These are phyloP conservation scores for Trichoderma polysporum DNA, from an alignment of 2,329 filamentous ascomycete species.

Conservation along the genomic window DNA sequence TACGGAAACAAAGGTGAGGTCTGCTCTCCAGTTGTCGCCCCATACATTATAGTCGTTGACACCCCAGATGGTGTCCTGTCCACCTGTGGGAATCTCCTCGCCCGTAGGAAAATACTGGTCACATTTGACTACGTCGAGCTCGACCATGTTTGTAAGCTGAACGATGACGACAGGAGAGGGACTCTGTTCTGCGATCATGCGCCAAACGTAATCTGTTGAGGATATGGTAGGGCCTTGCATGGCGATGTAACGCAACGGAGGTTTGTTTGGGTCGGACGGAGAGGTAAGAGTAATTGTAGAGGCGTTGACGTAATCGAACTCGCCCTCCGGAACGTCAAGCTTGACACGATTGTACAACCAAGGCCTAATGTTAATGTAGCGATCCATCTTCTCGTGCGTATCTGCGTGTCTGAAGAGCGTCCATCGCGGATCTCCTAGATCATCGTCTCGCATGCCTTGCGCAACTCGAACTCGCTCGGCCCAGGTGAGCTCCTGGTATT, in stretches of 20 bases:
- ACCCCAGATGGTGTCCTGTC: constrained; percentile 42
- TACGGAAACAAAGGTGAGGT: constrained; percentile 65
- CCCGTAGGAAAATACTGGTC: constrained; percentile 78
- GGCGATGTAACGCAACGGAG: constrained; percentile 71
- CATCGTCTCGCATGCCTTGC: constrained; percentile 40
- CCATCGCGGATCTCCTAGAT: constrained; percentile 36
- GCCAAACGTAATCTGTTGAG: constrained; percentile 82
- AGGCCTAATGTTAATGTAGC: constrained; percentile 86
- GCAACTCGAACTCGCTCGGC: constrained; percentile 50
- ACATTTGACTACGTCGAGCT: constrained; percentile 78
- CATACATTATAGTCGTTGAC: constrained; percentile 66
- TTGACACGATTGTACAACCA: constrained; percentile 85
- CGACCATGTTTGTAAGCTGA: constrained; percentile 89
- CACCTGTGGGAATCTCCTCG: constrained; percentile 42
- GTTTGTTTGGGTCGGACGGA: constrained; percentile 37
- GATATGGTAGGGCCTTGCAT: constrained; percentile 85
- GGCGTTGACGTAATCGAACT: constrained; percentile 80
- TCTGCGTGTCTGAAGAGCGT: constrained; percentile 37
- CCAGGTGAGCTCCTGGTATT: constrained; percentile 55
- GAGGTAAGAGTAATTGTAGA: constrained; percentile 64
- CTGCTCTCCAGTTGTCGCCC: constrained; percentile 65
- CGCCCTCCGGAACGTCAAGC: constrained; percentile 71
- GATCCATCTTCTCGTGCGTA: constrained; percentile 57
- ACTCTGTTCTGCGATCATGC: constrained; percentile 85
- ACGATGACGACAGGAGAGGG: constrained; percentile 76